Evolutionary conservation across 164 flowering plant genomes (phyloP), one percentile per base, ranked within the genome.

Genomic region (Warburgia ugandensis): DNA sequence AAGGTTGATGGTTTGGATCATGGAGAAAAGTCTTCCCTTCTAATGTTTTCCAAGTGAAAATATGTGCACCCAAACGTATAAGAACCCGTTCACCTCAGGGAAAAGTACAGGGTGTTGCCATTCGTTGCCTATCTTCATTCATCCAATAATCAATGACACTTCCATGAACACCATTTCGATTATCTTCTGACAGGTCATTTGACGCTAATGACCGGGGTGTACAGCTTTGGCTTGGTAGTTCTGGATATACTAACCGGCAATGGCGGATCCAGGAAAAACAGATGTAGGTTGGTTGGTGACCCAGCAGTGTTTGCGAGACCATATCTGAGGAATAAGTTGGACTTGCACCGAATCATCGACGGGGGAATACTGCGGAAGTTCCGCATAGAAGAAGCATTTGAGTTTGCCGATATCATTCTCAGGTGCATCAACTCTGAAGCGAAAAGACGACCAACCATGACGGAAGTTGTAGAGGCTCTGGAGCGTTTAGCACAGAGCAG

Each of bases 311-410:
- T 5, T 38, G 42, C 42, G 19, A 38, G 42, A 7, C 42, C 42
- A 3, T 13, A n/a, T 6, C 42, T 38, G 6, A 12, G 19, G 6
- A n/a, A 38, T 12, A 38, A 17, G 19, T 5, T 21, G 19, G 42
- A 38, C 5, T 38, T 38, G 42, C 42, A n/a, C 20, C n/a, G 42
- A 5, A 38, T 38, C 19, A 38, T 38, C 19, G 42, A 38, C 42
- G 19, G n/a, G 19, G 19, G 42, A 21, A 5, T 38, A 21, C 2
- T 14, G 19, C n/a, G 12, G 17, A 38, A 38, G 19, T n/a, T 38
- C 42, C n/a, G 19, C 3, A 21, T n/a, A 38, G 42, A 38, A 38
- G 42, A 38, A 2, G 42, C 42, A 1, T n/a, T 17, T n/a, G 17
- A 38, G 12, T 38, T 38, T 38, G 19, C 42, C 5, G 19, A n/a